phyloP scores from a whole-genome alignment of 139 green algal species.

The Chlamydomonas sphaeroides region DNA sequence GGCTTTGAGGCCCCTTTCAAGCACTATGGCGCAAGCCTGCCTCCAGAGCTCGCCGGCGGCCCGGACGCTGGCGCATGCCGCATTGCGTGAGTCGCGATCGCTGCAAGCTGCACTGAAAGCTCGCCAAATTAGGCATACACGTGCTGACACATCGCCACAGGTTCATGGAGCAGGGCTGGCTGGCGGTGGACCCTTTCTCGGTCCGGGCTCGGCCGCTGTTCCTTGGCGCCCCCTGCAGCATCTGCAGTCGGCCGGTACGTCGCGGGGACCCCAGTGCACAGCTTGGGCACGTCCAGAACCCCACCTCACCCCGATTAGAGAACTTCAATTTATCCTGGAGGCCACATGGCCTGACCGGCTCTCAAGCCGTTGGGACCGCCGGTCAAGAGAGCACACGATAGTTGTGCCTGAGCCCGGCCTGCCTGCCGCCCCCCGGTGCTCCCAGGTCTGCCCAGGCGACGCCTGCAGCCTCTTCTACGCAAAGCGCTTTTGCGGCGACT shows the following conservation, averaged over 20 bases:
- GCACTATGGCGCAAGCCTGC: slow-evolving; percentile 1
- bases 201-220: neutral
- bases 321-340: no score
- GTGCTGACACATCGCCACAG: no score
- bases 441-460: neutral
- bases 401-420: no score
- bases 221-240: neutral
- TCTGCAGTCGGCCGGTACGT: neutral
- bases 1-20: neutral
- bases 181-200: slow-evolving; percentile 5
- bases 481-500: slow-evolving; percentile 11
- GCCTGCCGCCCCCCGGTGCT: no score
- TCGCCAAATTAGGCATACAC: no score
- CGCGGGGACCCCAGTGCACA: no score
- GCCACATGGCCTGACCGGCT: no score
- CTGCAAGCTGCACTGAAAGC: neutral
- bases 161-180: slow-evolving; percentile 16
- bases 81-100: neutral
- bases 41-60: neutral
- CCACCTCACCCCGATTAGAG: no score
- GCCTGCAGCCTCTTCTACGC: slow-evolving; percentile 7
- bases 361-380: no score
- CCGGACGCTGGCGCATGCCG: neutral
- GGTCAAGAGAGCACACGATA: no score
- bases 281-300: no score